Evolutionary conservation across 2,329 filamentous ascomycete species (phyloP), one percentile per base, ranked within the genome.

Genomic region (Trichoderma aggressivum): DNA sequence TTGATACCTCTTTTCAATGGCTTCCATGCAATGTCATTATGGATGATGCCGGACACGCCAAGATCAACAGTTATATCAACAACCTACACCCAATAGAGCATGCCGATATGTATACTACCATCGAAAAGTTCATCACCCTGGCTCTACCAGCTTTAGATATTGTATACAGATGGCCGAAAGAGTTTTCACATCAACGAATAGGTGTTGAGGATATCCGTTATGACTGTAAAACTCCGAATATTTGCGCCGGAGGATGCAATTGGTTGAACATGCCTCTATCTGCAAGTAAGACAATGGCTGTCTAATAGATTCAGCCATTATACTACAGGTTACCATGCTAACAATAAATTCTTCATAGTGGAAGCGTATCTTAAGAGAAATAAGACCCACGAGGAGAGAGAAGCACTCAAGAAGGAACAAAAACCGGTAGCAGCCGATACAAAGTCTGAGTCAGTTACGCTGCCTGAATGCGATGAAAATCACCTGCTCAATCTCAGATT

Each of bases 171-270:
- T 39, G 36, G 14, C 36, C 6, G 5, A 0, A 3, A 7, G 36
- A 39, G 3, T 39, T 39, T 39, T 18, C 1, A 0, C 14, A 18
- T 3, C 14, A 39, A 10, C 39, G 39, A 47, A 47, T 47, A 10
- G 7, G 3, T 0, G 0, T 2, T 0, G 2, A 43, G 7, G 1
- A 8, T 3, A n/a, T 43, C 0, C n/a, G 0, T 10, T 43, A 47
- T n/a, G 39, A 47, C 18, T n/a, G 39, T 5, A 47, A n/a, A 47
- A 3, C 3, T 47, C 39, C 39, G 0, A 1, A n/a, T 3, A 11
- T 47, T 1, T 47, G 39, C 39, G 7, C 7, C 3, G 18, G 1
- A 10, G 39, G 4, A n/a, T 47, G 39, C 39, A n/a, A 18, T n/a
- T 47, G 39, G 16, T 8, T n/a, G 7, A 43, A n/a, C 16, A 18